Percentiles rank a stretch among this genome's conserved stretches.
These are phyloP conservation scores for Myrica gale DNA, from an alignment of 306 rosid species.

Conservation along the genomic window DNA sequence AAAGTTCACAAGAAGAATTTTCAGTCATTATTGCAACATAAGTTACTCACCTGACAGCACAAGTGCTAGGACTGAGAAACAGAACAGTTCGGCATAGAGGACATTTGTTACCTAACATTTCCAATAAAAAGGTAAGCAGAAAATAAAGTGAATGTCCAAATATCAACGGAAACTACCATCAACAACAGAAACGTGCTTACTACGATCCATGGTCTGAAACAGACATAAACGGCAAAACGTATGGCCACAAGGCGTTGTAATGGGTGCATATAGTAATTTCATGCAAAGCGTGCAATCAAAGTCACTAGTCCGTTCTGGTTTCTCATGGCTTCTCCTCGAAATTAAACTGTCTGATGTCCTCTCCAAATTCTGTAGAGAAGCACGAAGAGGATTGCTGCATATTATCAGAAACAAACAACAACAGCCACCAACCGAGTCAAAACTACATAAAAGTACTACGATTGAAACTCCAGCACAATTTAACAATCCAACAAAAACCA, in stretches of 20 bases:
- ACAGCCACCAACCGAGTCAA: not conserved
- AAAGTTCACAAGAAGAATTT: not conserved
- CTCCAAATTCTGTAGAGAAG: conserved; percentile 67
- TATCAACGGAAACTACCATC: conserved; percentile 19
- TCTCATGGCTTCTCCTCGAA: conserved; percentile 44
- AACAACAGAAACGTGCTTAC: conserved; percentile 48
- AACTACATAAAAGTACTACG: not conserved
- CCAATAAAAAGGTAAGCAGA: conserved; percentile 34
- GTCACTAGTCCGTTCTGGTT: conserved; percentile 74
- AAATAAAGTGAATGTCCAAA: conserved; percentile 12
- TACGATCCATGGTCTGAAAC: conserved; percentile 90
- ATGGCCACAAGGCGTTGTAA: conserved; percentile 99
- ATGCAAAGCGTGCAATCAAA: conserved; percentile 90
- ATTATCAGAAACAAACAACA: conserved; percentile 40
- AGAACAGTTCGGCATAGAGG: conserved; percentile 98
- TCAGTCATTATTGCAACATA: conserved; percentile 18
- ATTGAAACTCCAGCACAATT: not conserved
- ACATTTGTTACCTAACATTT: conserved; percentile 86
- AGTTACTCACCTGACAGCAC: conserved; percentile 72
- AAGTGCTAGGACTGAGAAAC: conserved; percentile 79
- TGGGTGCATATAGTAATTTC: conserved; percentile 80
- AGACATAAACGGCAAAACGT: conserved; percentile 91
- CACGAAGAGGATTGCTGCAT: conserved; percentile 66
- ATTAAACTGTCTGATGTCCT: conserved; percentile 38
- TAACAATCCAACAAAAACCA: conserved; percentile 8